Evolutionary conservation across 2,329 filamentous ascomycete species (phyloP).

Genomic region (Arachnomyces sp.): DNA sequence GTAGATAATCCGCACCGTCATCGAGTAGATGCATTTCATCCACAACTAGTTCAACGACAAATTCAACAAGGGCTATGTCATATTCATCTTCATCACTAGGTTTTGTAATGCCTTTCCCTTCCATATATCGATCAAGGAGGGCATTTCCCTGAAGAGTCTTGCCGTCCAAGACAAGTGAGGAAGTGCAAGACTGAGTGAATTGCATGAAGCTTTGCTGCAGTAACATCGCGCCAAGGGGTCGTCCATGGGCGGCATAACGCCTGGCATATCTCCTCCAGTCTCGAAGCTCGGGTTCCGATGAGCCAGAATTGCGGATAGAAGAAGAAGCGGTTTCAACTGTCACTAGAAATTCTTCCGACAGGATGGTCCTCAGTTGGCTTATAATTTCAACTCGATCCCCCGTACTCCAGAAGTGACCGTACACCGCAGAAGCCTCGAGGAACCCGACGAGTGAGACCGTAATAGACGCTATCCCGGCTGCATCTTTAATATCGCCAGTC

Average conservation of each 20-base stretch:
- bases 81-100: conserved; percentile 31
- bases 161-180: conserved; percentile 59
- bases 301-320: conserved; percentile 71
- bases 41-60: conserved; percentile 61
- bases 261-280: conserved; percentile 84
- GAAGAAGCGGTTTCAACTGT: conserved; percentile 85
- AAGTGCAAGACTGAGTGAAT: conserved; percentile 69
- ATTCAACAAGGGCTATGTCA: conserved; percentile 46
- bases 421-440: conserved; percentile 68
- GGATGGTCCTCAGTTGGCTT: conserved; percentile 58
- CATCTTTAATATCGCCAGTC: conserved; percentile 43
- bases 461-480: conserved; percentile 63
- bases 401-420: conserved; percentile 72
- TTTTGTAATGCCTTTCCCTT: conserved; percentile 42
- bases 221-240: conserved; percentile 84
- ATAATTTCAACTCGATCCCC: conserved; percentile 66
- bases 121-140: conserved; percentile 66
- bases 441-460: conserved; percentile 85
- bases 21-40: conserved; percentile 83
- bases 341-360: conserved; percentile 78
- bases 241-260: conserved; percentile 69
- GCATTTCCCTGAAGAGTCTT: conserved; percentile 53
- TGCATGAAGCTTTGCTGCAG: conserved; percentile 82
- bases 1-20: conserved; percentile 80
- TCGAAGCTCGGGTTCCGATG: conserved; percentile 55